phyloP scores from a whole-genome alignment of 2,329 filamentous ascomycete genomes.

The Tolypocladium paradoxum region DNA sequence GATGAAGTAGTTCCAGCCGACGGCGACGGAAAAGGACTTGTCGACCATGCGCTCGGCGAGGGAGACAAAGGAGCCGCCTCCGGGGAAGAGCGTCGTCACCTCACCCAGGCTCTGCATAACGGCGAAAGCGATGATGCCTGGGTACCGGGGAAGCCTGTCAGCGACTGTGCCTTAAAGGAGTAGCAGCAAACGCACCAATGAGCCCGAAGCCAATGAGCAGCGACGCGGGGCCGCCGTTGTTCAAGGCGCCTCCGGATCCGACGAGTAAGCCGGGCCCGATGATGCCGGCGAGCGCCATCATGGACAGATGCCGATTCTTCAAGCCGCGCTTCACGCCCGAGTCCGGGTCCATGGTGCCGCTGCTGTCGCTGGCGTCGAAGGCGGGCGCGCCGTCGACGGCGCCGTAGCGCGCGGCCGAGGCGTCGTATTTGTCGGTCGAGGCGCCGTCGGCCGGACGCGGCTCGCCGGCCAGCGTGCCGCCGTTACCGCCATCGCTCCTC shows the following conservation, averaged over 20 bases:
- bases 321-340: slow-evolving; percentile 58
- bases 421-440: slow-evolving; percentile 6
- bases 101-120: slow-evolving; percentile 69
- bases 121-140: slow-evolving; percentile 49
- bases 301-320: slow-evolving; percentile 56
- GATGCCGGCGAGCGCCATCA: slow-evolving; percentile 54
- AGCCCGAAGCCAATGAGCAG: slow-evolving; percentile 63
- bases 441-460: slow-evolving; percentile 6
- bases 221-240: slow-evolving; percentile 58
- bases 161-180: too few species aligned
- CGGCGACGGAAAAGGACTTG: slow-evolving; percentile 55
- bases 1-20: slow-evolving; percentile 64
- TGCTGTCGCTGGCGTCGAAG: slow-evolving; percentile 19
- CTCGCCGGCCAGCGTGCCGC: slow-evolving; percentile 5
- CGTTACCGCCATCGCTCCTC: background rate
- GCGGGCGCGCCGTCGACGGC: slow-evolving; percentile 5
- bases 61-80: slow-evolving; percentile 59
- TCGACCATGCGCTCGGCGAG: slow-evolving; percentile 62
- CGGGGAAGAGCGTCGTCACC: slow-evolving; percentile 62
- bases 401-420: slow-evolving; percentile 9
- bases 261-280: slow-evolving; percentile 63
- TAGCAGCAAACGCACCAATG: slow-evolving; percentile 42
- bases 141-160: slow-evolving; percentile 10
- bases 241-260: slow-evolving; percentile 58
- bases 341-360: slow-evolving; percentile 44